Base-by-base conservation (phyloP, 352 stramenopile species). In the Thalassiosira oceanica region DNA sequence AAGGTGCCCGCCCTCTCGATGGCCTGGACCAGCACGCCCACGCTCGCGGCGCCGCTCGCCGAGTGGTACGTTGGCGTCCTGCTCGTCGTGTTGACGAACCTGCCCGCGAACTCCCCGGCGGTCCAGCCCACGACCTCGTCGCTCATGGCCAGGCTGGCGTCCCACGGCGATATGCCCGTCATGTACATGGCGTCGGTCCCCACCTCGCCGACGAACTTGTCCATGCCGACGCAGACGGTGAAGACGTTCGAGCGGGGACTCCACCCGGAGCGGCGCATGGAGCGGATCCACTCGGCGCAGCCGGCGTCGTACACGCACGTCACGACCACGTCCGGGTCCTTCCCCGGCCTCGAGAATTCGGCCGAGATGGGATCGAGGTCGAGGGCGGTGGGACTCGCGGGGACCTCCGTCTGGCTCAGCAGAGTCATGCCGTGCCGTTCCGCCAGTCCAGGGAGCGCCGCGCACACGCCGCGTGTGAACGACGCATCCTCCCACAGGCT, bases 311-410 rank as follows among this genome's bases (percentile, higher is more conserved):
- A 72, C 7, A 49, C 36, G 36, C 61, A 72, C 0, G 61, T 60
- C 21, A 72, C 54, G 23, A 72, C 61, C 10, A 72, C 42, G 35
- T 72, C 61, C 11, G 61, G 61, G 39, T 60, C 53, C 21, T 60
- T 37, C 26, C 63, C 39, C 26, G 27, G 24, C 48, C 27, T 18
- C 7, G 27, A 52, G 8, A 72, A 11, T 23, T 54, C 60, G n/a
- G 13, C 13, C 1, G 61, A 51, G 27, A 72, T 16, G 21, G 51
- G 61, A 36, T 51, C 24, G 13, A 72, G 36, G 3, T 43, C 52
- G 29, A 13, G 36, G 10, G 24, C 1, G 20, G 54, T 67, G n/a
- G 61, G 61, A 20, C 24, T 18, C 16, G 7, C 16, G 10, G 28
- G 5, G 23, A 72, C 53, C 54, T 67, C 27, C 15, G 21, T 48